A percentile compares a stretch with the other conserved stretches of the same genome.
These are phyloP conservation scores for Platanthera zijinensis DNA, from an alignment of 106 monocot genomes.

Conservation along the genomic window DNA sequence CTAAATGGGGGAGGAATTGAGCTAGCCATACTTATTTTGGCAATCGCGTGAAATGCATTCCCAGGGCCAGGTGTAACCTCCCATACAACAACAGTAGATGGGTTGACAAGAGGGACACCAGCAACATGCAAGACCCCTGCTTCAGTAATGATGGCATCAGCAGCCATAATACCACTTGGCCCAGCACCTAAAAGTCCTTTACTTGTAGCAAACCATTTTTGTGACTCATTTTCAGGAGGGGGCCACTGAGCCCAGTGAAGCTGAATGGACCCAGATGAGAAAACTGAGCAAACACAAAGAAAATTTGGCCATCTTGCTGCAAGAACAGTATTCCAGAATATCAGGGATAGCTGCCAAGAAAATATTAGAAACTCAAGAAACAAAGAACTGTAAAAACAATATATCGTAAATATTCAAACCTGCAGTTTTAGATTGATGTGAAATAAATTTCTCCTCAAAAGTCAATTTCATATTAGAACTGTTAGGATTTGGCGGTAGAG, in stretches of 20 bases:
- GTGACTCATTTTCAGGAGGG: conserved; percentile 31
- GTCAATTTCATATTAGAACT: conserved; percentile 41
- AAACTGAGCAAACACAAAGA: conserved; percentile 97
- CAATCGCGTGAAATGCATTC: conserved; percentile 66
- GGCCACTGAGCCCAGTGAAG: conserved; percentile 98
- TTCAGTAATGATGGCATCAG: conserved; percentile 98
- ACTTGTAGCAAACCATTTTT: conserved; percentile 92
- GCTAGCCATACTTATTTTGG: conserved; percentile 44
- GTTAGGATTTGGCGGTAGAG: conserved; percentile 75
- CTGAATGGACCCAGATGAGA: conserved; percentile 94
- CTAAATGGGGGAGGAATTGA: conserved; percentile 61
- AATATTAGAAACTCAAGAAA: background rate
- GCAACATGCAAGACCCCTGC: conserved; percentile 87
- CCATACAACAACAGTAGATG: conserved; percentile 99
- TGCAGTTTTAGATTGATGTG: conserved; percentile 64
- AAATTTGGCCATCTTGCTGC: conserved; percentile 91
- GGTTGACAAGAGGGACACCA: conserved; percentile 96
- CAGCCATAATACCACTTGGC: conserved; percentile 99
- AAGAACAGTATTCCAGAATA: conserved; percentile 12
- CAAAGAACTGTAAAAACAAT: background rate
- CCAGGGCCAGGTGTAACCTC: conserved; percentile 97
- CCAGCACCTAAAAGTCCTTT: conserved; percentile 97
- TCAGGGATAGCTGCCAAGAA: background rate
- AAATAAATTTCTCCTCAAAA: conserved; percentile 82
- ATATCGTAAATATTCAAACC: conserved; percentile 25